Percentiles rank a stretch among this genome's conserved stretches.
phyloP scores from a whole-genome alignment of 1,284 basidiomycete genomes.

The Apiotrichum veenhuisii region DNA sequence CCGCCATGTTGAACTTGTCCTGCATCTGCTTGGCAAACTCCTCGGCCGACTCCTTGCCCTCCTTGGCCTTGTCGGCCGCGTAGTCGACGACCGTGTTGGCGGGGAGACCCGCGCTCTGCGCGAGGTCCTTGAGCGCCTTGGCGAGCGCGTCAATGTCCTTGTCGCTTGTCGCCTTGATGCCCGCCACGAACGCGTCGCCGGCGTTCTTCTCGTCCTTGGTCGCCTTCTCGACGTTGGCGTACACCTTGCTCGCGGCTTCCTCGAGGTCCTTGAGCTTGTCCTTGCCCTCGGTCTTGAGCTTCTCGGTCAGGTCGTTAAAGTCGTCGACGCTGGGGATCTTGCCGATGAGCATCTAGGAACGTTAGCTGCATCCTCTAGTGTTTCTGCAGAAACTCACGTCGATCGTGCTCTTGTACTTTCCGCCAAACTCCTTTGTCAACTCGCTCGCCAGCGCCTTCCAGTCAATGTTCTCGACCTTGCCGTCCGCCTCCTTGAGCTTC shows the following conservation, averaged over 20 bases:
- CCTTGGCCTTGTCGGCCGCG: constrained; percentile 37
- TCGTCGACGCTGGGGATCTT: constrained; percentile 38
- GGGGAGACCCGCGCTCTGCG: constrained; percentile 45
- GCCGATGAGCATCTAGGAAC: constrained; percentile 32
- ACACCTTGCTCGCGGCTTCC: constrained; percentile 40
- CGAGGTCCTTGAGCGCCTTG: constrained; percentile 42
- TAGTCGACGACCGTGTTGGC: constrained; percentile 41
- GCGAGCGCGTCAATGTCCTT: constrained; percentile 44
- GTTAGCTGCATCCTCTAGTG: neutral
- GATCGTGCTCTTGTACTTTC: constrained; percentile 34
- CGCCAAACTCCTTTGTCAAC: constrained; percentile 40
- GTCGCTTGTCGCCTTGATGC: constrained; percentile 39
- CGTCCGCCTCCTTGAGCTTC: constrained; percentile 41
- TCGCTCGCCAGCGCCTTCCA: constrained; percentile 41
- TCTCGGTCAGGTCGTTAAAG: constrained; percentile 36
- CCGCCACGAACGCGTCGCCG: constrained; percentile 34
- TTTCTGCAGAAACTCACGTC: constrained; percentile 28
- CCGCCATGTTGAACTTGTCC: constrained; percentile 28
- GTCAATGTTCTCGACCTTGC: constrained; percentile 42
- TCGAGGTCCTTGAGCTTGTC: constrained; percentile 42
- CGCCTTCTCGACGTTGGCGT: constrained; percentile 40
- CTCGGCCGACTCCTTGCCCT: constrained; percentile 40
- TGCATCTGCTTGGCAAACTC: constrained; percentile 36
- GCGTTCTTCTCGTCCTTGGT: constrained; percentile 39
- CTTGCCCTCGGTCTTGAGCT: constrained; percentile 42